Evolutionary conservation across 352 stramenopile species (phyloP).

Genomic region (Globisporangium barbulae): DNA sequence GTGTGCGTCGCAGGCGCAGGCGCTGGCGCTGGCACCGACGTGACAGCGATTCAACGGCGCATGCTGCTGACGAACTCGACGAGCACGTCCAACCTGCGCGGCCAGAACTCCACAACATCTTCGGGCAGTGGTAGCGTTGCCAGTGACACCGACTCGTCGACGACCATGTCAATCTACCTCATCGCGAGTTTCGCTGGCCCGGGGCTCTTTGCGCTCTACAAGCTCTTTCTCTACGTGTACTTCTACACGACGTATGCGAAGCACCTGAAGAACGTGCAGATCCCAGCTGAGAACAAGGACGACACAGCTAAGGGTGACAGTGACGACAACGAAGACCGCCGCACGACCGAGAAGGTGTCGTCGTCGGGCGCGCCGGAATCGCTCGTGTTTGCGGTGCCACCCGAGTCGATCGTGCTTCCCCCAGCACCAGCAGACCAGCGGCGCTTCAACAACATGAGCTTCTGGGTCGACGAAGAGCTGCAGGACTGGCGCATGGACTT

Average conservation of each 20-base stretch:
- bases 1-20: not conserved
- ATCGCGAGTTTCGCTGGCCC: constrained; percentile 1
- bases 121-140: not conserved
- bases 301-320: not conserved
- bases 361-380: constrained; percentile 4
- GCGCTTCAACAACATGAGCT: constrained; percentile 33
- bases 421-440: constrained; percentile 1
- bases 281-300: not conserved
- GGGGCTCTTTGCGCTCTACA: constrained; percentile 11
- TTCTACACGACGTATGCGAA: constrained; percentile 11
- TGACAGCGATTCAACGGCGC: not conserved
- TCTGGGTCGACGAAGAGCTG: constrained; percentile 70
- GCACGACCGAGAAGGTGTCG: constrained; percentile 8
- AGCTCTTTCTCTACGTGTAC: constrained; percentile 6
- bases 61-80: not conserved
- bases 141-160: not conserved
- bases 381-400: not conserved
- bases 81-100: not conserved
- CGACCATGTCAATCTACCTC: constrained; percentile 9
- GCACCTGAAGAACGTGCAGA: constrained; percentile 3
- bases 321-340: constrained; percentile 6
- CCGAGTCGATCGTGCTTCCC: constrained; percentile 2
- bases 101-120: not conserved
- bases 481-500: constrained; percentile 68
- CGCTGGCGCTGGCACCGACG: not conserved